Conservation (phyloP, 352 stramenopile genomes). For the Globisporangium paroecandrum region DNA sequence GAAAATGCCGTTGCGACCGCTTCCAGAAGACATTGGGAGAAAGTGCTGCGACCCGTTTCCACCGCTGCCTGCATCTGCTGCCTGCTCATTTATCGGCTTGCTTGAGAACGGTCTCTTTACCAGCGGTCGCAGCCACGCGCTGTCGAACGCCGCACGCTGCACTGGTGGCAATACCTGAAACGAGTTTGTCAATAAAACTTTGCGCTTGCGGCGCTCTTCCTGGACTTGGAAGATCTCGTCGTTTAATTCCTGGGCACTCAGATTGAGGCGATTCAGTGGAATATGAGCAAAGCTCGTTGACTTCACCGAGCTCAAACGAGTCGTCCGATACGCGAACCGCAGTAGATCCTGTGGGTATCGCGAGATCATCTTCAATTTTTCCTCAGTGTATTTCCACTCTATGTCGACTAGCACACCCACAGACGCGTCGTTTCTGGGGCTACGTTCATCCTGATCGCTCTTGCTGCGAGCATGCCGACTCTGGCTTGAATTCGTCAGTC, state of each 20-base stretch:
- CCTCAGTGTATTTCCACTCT: background rate
- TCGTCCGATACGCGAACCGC: slow-evolving; percentile 48
- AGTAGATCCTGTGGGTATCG: slow-evolving; percentile 42
- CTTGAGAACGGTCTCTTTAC: slow-evolving; percentile 18
- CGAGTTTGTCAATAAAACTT: background rate
- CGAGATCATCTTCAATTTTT: background rate
- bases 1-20: slow-evolving; percentile 11
- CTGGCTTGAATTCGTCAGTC: background rate
- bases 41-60: background rate
- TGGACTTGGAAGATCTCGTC: slow-evolving; percentile 51
- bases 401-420: slow-evolving; percentile 3
- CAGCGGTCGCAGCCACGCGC: slow-evolving; percentile 31
- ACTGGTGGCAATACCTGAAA: slow-evolving; percentile 1
- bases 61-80: background rate
- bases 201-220: slow-evolving; percentile 45
- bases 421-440: background rate
- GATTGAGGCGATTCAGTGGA: slow-evolving; percentile 32
- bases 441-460: background rate
- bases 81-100: background rate
- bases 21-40: background rate
- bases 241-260: slow-evolving; percentile 46
- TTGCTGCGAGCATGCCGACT: background rate
- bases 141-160: slow-evolving; percentile 15
- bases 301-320: slow-evolving; percentile 53
- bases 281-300: slow-evolving; percentile 62